phyloP scores from a whole-genome alignment of 1,284 basidiomycete species.

The Amylostereum areolatum region DNA sequence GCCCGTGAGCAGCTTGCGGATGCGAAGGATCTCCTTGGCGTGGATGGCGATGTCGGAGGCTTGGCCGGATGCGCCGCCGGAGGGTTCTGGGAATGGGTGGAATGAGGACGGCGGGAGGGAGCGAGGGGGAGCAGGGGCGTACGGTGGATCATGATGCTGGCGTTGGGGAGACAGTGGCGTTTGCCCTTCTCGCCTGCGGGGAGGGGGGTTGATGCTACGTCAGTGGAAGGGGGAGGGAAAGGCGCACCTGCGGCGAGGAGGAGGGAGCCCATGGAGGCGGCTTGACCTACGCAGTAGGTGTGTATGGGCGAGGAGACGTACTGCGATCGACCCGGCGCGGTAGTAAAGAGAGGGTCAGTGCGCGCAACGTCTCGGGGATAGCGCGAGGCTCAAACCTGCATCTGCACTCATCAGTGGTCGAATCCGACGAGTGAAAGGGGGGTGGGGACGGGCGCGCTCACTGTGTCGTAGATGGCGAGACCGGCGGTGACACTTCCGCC shows the following conservation, averaged over 20 bases:
- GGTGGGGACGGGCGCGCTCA: slow-evolving; percentile 26
- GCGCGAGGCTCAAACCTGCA: slow-evolving; percentile 50
- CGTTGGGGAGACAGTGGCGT: slow-evolving; percentile 84
- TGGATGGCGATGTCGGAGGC: slow-evolving; percentile 93
- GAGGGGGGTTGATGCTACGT: neutral
- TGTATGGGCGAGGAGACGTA: slow-evolving; percentile 92
- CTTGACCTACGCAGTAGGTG: slow-evolving; percentile 90
- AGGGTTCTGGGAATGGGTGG: slow-evolving; percentile 61
- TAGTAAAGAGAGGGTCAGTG: neutral
- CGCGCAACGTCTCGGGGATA: neutral
- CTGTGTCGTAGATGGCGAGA: slow-evolving; percentile 92
- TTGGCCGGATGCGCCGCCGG: slow-evolving; percentile 89
- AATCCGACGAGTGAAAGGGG: neutral
- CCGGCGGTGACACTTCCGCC: slow-evolving; percentile 93
- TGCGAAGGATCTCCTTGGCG: slow-evolving; percentile 87
- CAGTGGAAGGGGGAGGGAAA: slow-evolving; percentile 7
- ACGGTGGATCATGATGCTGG: slow-evolving; percentile 97
- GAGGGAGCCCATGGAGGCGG: slow-evolving; percentile 90
- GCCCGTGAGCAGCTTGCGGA: slow-evolving; percentile 73
- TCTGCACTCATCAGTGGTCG: slow-evolving; percentile 37
- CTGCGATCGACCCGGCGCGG: slow-evolving; percentile 31
- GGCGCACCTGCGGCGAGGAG: slow-evolving; percentile 72
- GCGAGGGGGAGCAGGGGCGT: slow-evolving; percentile 28
- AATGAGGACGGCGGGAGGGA: slow-evolving; percentile 6
- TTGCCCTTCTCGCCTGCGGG: slow-evolving; percentile 70